Percentiles rank a stretch among this genome's conserved stretches.
These are phyloP conservation scores for Canariomyces notabilis DNA, from an alignment of 2,329 filamentous ascomycete species.

Conservation along the genomic window DNA sequence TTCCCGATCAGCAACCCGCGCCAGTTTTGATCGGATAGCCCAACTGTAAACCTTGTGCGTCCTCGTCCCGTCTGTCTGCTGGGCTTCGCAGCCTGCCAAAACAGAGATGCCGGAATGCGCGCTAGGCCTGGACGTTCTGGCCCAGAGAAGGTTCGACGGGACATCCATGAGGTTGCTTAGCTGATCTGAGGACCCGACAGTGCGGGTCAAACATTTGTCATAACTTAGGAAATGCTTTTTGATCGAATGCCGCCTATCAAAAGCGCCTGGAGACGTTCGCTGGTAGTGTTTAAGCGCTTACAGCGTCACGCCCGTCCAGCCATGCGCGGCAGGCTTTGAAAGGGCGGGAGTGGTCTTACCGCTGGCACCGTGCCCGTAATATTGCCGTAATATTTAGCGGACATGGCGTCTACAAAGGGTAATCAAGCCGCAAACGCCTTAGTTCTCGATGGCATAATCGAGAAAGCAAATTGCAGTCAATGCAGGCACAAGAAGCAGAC, in stretches of 20 bases:
- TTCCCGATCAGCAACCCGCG: background rate
- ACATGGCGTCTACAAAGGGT: background rate
- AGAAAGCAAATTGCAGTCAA: background rate
- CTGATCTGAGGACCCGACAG: too few relatives aligned
- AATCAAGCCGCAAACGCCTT: background rate
- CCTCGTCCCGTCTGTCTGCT: background rate
- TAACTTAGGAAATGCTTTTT: background rate
- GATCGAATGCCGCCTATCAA: background rate
- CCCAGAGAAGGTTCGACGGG: too few relatives aligned
- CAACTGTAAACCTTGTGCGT: background rate
- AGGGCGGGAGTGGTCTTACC: too few relatives aligned
- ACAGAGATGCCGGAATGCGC: too few relatives aligned
- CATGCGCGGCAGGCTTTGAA: background rate
- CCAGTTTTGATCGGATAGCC: background rate
- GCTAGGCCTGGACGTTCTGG: too few relatives aligned
- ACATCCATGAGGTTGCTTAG: too few relatives aligned
- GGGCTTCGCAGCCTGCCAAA: too few relatives aligned
- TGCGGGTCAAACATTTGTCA: constrained; percentile 8
- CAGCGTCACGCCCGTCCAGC: background rate
- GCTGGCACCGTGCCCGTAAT: too few relatives aligned
- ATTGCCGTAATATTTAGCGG: background rate
- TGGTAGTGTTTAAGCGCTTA: background rate
- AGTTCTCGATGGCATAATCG: background rate
- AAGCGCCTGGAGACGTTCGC: too few relatives aligned
- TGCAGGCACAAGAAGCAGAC: background rate